These are phyloP conservation scores for Linum usitatissimum DNA, from an alignment of 345 rosid species.

Conservation along the genomic window DNA sequence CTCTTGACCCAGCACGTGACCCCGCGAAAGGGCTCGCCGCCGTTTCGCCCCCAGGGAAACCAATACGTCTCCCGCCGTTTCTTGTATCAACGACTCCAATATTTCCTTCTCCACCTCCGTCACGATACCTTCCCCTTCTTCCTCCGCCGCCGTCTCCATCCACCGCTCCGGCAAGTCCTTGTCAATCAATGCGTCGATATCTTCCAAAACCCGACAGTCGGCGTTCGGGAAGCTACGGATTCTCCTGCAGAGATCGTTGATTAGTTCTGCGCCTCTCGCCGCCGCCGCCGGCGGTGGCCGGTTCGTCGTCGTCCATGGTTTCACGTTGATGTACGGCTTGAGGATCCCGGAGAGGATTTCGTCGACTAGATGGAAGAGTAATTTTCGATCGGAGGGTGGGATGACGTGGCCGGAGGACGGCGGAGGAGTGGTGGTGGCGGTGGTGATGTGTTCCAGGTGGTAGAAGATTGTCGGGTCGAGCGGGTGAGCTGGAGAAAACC, in stretches of 20 bases:
- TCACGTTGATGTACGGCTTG: slow-evolving; percentile 38
- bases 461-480: slow-evolving; percentile 3
- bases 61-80: slow-evolving; percentile 27
- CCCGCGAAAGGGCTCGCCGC: not conserved
- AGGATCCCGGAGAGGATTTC: slow-evolving; percentile 52
- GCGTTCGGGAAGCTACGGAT: slow-evolving; percentile 35
- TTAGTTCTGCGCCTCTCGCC: slow-evolving; percentile 32
- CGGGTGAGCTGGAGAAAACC: slow-evolving; percentile 2
- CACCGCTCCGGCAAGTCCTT: slow-evolving; percentile 29
- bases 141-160: slow-evolving; percentile 19
- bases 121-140: slow-evolving; percentile 47
- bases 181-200: slow-evolving; percentile 49
- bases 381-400: slow-evolving; percentile 49
- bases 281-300: not conserved
- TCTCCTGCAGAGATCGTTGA: slow-evolving; percentile 23
- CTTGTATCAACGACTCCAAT: slow-evolving; percentile 34
- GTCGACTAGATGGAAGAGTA: slow-evolving; percentile 51
- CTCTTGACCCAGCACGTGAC: not conserved
- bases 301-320: slow-evolving; percentile 34
- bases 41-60: too few relatives aligned
- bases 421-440: slow-evolving; percentile 2
- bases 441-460: not conserved
- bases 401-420: slow-evolving; percentile 14
- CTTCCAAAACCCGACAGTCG: slow-evolving; percentile 53
- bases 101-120: slow-evolving; percentile 39